phyloP scores from a whole-genome alignment of 768 basidiomycete species.

The Rhizopogon vinicolor region DNA sequence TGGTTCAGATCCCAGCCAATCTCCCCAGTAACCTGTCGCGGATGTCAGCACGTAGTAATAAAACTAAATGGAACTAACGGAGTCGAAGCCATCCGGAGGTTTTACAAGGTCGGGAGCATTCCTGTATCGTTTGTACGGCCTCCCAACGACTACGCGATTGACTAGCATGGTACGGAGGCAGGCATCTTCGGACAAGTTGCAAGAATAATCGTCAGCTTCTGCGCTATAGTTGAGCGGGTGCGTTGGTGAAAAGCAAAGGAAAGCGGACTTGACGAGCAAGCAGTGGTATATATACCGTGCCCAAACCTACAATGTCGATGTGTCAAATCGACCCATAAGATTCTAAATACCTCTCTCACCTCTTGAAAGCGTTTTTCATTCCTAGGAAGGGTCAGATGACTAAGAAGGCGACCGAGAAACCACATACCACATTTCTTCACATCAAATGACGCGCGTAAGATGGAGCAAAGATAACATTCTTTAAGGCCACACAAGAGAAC shows the following conservation, averaged over 20 bases:
- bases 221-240: background rate
- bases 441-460: conserved; percentile 58
- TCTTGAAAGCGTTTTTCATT: conserved; percentile 50
- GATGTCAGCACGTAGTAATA: background rate
- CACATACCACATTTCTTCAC: conserved; percentile 51
- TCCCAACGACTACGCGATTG: conserved; percentile 63
- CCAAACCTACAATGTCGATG: conserved; percentile 45
- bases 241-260: background rate
- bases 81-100: conserved; percentile 57
- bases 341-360: conserved; percentile 21
- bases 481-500: conserved; percentile 44
- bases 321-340: background rate
- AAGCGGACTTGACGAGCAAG: conserved; percentile 59
- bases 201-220: conserved; percentile 67
- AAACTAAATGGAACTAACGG: conserved; percentile 31
- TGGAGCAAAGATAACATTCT: conserved; percentile 51
- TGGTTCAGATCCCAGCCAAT: conserved; percentile 66
- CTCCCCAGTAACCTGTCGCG: conserved; percentile 48
- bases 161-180: conserved; percentile 48
- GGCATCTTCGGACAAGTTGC: conserved; percentile 37
- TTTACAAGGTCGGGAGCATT: conserved; percentile 45
- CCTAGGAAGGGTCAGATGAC: conserved; percentile 27
- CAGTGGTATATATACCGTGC: conserved; percentile 62
- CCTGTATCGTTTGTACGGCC: conserved; percentile 41
- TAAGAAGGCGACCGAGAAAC: conserved; percentile 8